A percentile compares a stretch with the other conserved stretches of the same genome.
Evolutionary conservation across 179 eudicot species (phyloP).

Genomic region (Spergularia azorica): DNA sequence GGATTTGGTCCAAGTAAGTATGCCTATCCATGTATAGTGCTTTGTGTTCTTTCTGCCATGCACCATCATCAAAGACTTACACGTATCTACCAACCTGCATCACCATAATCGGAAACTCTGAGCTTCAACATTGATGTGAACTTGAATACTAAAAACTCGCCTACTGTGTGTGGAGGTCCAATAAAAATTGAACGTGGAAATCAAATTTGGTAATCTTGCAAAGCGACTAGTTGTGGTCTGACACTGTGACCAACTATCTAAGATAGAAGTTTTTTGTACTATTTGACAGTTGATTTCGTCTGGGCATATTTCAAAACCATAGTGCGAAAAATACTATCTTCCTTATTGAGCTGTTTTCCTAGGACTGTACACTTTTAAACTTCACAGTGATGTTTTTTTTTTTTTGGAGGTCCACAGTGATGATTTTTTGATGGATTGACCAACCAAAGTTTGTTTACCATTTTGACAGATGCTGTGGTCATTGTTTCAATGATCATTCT

Average conservation of each 20-base stretch:
- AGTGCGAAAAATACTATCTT: too few relatives aligned
- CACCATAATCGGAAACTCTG: background rate
- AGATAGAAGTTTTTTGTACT: too few relatives aligned
- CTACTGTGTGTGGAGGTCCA: background rate
- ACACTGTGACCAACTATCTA: too few relatives aligned
- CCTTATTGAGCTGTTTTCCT: too few relatives aligned
- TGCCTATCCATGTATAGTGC: background rate
- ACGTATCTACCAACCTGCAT: background rate
- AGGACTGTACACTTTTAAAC: too few relatives aligned
- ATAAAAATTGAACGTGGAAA: background rate
- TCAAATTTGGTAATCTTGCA: background rate
- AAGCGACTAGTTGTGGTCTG: too few relatives aligned
- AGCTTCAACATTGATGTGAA: background rate
- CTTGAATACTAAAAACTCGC: too few relatives aligned
- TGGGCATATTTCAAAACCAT: too few relatives aligned
- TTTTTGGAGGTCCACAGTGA: background rate
- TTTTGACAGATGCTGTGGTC: constrained; percentile 71
- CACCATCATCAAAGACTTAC: background rate
- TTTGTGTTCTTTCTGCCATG: background rate
- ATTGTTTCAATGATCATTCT: constrained; percentile 75
- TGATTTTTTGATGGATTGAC: background rate
- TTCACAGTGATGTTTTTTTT: too few relatives aligned
- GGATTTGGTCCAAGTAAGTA: constrained; percentile 83
- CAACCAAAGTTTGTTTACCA: constrained; percentile 6
- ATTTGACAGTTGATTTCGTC: too few relatives aligned